A percentile compares a stretch with the other conserved stretches of the same genome.
phyloP scores from a whole-genome alignment of 768 basidiomycete genomes.

The Hericium erinaceus region DNA sequence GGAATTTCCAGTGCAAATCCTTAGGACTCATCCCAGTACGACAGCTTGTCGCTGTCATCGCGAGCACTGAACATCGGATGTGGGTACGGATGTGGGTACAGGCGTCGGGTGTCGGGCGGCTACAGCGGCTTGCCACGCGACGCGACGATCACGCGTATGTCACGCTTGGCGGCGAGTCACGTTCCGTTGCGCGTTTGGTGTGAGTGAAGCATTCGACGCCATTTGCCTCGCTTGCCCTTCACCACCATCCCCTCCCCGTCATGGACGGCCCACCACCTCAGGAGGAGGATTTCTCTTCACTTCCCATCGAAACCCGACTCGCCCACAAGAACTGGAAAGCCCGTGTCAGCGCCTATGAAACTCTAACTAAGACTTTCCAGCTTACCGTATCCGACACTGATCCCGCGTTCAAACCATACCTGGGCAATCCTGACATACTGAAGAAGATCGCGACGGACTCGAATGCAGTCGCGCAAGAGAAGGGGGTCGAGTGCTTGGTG shows the following conservation, averaged over 20 bases:
- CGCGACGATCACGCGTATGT: slow-evolving; percentile 1
- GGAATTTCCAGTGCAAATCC: too few species aligned
- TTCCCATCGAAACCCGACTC: slow-evolving; percentile 74
- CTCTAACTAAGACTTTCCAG: slow-evolving; percentile 79
- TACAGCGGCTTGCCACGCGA: not conserved
- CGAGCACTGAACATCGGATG: too few species aligned
- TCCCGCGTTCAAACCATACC: slow-evolving; percentile 87
- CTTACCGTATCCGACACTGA: slow-evolving; percentile 88
- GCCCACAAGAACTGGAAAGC: slow-evolving; percentile 99
- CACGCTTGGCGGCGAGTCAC: slow-evolving; percentile 11
- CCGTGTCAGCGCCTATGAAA: slow-evolving; percentile 85
- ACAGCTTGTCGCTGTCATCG: too few species aligned
- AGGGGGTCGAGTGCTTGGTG: slow-evolving; percentile 84
- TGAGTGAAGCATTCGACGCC: not conserved
- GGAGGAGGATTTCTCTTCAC: slow-evolving; percentile 85
- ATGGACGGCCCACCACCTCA: slow-evolving; percentile 91
- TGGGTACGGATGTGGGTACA: too few species aligned
- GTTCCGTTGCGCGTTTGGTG: not conserved
- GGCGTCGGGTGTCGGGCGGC: too few species aligned
- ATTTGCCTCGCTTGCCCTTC: slow-evolving; percentile 4
- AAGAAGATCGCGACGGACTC: slow-evolving; percentile 86
- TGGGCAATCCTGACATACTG: slow-evolving; percentile 65
- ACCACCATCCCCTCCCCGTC: slow-evolving; percentile 13
- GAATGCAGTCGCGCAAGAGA: slow-evolving; percentile 97
- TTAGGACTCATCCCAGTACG: too few species aligned